Base-by-base conservation (phyloP, 1,139 yeast species). In the Nakaseomyces kungkrabaensis region DNA sequence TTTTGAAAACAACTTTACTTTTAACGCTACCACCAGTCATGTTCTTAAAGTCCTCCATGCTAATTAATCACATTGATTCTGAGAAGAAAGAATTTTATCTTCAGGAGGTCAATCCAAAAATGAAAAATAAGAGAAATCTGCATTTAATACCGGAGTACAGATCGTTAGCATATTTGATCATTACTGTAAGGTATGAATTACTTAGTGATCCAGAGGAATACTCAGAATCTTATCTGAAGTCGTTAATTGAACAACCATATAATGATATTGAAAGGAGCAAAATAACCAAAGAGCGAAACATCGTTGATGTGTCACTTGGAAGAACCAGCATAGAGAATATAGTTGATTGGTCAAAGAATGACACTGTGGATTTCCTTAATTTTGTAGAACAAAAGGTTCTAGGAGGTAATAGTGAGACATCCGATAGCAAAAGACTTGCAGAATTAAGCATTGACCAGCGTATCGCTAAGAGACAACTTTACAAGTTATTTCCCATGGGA, bases 401-500 rank as follows among this genome's bases (percentile, higher is more conserved):
- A 9, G 34, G 22, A 4, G 37, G 46, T 9, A 24, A 17, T 32
- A 10, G 2, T n/a, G 44, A 27, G n/a, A 9, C 34, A n/a, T 38
- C 48, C n/a, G 42, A 46, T 24, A 29, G 11, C 22, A 46, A 32
- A n/a, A 36, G 34, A 8, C 33, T 46, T 26, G 43, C 38, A 10
- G 49, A 41, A 26, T 42, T 55, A 25, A 53, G 56, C 8, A 56
- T 65, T 38, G 68, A 65, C 52, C 59, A 63, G 37, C 57, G 51
- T 40, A 65, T 65, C 44, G 66, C 65, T 25, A 53, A 51, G 37
- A 56, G 63, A 45, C 62, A 61, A 50, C 56, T 65, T 25, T 53
- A 59, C 48, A 57, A 56, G 40, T 52, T 65, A 13, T 51, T 64
- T 34, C 67, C 68, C 10, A 32, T 61, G 26, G 49, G 50, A 3